Evolutionary conservation across 108 stramenopile genomes (phyloP), one percentile per base, ranked within the genome.

Genomic region (Cyclotella choctawhatcheeana): DNA sequence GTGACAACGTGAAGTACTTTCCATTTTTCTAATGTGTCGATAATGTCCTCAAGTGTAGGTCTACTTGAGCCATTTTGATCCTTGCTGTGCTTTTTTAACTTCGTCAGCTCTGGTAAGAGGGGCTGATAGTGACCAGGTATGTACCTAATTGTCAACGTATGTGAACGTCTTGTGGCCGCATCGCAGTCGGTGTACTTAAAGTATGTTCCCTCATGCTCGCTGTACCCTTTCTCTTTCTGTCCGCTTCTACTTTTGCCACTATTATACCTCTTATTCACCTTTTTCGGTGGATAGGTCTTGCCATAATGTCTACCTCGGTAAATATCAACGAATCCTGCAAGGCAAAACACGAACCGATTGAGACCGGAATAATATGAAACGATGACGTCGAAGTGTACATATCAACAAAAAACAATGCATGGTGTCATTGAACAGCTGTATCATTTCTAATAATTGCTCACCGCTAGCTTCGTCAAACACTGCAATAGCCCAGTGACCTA

Each of bases 281-380:
- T 67, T 43, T 34, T 61, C 21, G 77, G 77, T 20, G 77, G 77
- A 24, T 79, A 79, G 32, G 67, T 67, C 32, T 76, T 77, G n/a
- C 76, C 73, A 52, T 82, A 82, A 53, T 74, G 73, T 25, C 71
- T 63, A 13, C 81, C 81, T 17, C 71, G 34, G 59, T 77, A 82
- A 3, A 82, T 58, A 59, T 82, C 81, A 4, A 82, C 81, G 48
- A 82, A 82, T 33, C 81, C n/a, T n/a, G n/a, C n/a, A n/a, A n/a
- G n/a, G n/a, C n/a, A n/a, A n/a, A n/a, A n/a, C n/a, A n/a, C n/a
- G n/a, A n/a, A n/a, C n/a, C n/a, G n/a, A n/a, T n/a, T n/a, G n/a
- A n/a, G n/a, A n/a, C n/a, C n/a, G n/a, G n/a, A n/a, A n/a, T n/a
- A n/a, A n/a, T n/a, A n/a, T n/a, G n/a, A n/a, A n/a, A n/a, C n/a